Percentiles rank a stretch among this genome's conserved stretches.
Conservation (phyloP, 1,139 yeast species). For the Candida albicans region DNA sequence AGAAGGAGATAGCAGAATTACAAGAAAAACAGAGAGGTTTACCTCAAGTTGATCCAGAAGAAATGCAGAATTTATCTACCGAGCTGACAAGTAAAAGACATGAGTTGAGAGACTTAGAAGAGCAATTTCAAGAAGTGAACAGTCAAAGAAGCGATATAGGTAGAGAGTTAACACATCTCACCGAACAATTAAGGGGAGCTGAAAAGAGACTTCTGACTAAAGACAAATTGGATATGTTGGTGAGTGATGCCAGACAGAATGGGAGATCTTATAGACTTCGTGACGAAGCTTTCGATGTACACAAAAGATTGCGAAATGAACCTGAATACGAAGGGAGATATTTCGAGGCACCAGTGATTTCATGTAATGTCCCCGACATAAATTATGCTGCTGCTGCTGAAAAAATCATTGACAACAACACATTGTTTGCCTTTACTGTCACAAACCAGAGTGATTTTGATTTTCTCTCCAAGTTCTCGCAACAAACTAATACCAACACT, state of each 20-base stretch:
- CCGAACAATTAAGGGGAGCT: constrained; percentile 17
- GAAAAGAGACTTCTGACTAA: constrained; percentile 37
- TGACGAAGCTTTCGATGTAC: constrained; percentile 34
- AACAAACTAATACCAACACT: constrained; percentile 32
- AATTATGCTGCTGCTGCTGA: constrained; percentile 58
- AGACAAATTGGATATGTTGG: constrained; percentile 51
- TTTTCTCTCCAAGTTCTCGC: constrained; percentile 27
- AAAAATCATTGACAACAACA: constrained; percentile 52
- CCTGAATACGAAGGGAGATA: constrained; percentile 40
- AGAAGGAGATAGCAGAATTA: constrained; percentile 18
- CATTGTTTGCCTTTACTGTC: constrained; percentile 51
- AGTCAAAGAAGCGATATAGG: constrained; percentile 19
- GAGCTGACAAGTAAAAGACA: constrained; percentile 17
- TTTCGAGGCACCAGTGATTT: constrained; percentile 76
- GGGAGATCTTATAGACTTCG: constrained; percentile 27
- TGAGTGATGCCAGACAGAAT: constrained; percentile 21
- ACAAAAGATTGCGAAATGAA: constrained; percentile 28
- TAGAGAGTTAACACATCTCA: constrained; percentile 20
- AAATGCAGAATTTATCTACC: constrained; percentile 16
- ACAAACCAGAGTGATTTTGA: constrained; percentile 27
- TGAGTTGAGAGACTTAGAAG: constrained; percentile 15
- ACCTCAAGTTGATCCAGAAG: constrained; percentile 19
- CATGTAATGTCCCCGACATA: constrained; percentile 54
- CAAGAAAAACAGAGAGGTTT: constrained; percentile 14
- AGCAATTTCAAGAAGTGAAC: constrained; percentile 18